Conservation (phyloP, 2,329 filamentous ascomycete species). For the Fusarium coicis region DNA sequence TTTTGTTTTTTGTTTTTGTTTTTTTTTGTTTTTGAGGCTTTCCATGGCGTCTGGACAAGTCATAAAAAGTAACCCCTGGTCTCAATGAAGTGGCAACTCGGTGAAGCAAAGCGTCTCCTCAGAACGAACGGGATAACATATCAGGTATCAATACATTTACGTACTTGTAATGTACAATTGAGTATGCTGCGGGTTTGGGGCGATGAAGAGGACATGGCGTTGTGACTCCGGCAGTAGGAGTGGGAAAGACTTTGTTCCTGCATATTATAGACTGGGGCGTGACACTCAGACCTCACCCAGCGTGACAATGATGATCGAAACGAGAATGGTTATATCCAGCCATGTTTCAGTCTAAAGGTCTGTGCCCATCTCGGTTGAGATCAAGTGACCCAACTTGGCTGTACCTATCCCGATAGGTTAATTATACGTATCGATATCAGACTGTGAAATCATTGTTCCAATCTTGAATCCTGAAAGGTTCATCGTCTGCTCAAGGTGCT, state of each 20-base stretch:
- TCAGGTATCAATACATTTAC: background rate
- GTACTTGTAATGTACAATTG: background rate
- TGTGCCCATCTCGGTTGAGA: background rate
- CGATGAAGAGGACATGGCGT: background rate
- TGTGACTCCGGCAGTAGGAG: background rate
- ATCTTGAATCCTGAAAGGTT: background rate
- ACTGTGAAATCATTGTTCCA: background rate
- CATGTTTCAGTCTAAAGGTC: background rate
- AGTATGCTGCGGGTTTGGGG: background rate
- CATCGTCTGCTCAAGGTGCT: background rate
- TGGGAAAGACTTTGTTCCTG: conserved; percentile 17
- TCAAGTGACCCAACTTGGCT: background rate
- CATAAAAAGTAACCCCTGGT: background rate
- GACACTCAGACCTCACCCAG: background rate
- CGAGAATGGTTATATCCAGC: background rate
- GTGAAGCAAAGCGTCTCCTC: background rate
- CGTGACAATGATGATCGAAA: background rate
- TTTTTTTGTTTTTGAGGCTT: background rate
- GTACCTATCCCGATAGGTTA: background rate
- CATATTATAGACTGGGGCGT: conserved; percentile 3
- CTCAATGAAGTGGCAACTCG: background rate
- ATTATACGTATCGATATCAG: background rate
- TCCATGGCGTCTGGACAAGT: background rate
- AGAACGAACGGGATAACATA: background rate
- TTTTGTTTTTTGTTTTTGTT: background rate